Evolutionary conservation across 805 yeast genomes (phyloP), one percentile per base, ranked within the genome.

Genomic region (Kluyveromyces aestuarii): DNA sequence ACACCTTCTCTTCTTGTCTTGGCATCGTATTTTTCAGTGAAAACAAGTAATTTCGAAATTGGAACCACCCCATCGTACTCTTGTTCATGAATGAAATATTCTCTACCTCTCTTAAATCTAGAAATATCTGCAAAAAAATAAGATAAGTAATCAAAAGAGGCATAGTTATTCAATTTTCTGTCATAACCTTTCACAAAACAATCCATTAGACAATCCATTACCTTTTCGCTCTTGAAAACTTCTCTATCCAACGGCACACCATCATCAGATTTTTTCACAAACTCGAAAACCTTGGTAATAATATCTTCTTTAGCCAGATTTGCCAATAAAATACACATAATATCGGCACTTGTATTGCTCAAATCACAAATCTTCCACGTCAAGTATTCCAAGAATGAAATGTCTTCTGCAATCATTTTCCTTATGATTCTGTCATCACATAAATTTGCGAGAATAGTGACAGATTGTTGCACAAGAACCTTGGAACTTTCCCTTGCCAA

Each of bases 101-200:
- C 74, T 64, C 96, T 79, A n/a, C 91, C 91, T 47, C 67, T 66
- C 36, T 71, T 68, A 58, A 82, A 84, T 55, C 96, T 77, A 1
- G 97, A 87, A 42, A 88, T 71, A 62, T 91, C 97, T 13, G 96
- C 90, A 67, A 93, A 90, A 62, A 87, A 87, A 63, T 82, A 88
- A 1, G 96, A 77, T 53, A 93, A 71, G 63, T 87, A 90, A 64
- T 90, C 96, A 59, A 69, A 91, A 56, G 78, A 76, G 2, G 95
- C 93, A 56, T 72, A 75, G 58, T 75, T 77, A 69, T 87, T 88
- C 50, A 88, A 72, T 14, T 78, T 66, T 61, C 87, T 73, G 58
- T 84, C 89, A 42, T 76, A 73, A 8, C 96, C 96, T 60, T 85
- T 85, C 39, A 89, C 96, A 62, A 88, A 89, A 60, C 90, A 81